A percentile compares a stretch with the other conserved stretches of the same genome.
phyloP scores from a whole-genome alignment of 768 basidiomycete genomes.

The Phlegmacium glaucopus region DNA sequence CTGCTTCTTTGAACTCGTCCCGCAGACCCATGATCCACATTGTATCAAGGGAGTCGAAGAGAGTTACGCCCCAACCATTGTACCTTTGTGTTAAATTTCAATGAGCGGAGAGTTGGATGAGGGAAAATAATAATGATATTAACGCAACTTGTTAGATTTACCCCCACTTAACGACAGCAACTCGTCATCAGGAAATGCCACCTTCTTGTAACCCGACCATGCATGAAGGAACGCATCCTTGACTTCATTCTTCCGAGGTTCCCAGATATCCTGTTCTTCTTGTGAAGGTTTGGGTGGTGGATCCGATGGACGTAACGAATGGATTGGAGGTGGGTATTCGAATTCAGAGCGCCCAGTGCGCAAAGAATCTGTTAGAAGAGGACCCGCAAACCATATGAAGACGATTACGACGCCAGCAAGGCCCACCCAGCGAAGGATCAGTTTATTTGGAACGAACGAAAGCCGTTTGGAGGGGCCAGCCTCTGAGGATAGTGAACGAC shows the following conservation, averaged over 20 bases:
- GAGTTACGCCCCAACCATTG: slow-evolving; percentile 54
- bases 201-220: slow-evolving; percentile 46
- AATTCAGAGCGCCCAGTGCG: slow-evolving; percentile 5
- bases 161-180: slow-evolving; percentile 41
- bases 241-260: slow-evolving; percentile 42
- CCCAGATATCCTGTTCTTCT: slow-evolving; percentile 28
- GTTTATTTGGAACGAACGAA: slow-evolving; percentile 7
- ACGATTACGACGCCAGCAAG: slow-evolving; percentile 4
- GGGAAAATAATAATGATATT: neutral
- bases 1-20: slow-evolving; percentile 59
- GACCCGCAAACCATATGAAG: slow-evolving; percentile 11
- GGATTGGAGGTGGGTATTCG: slow-evolving; percentile 1
- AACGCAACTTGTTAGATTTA: slow-evolving; percentile 46
- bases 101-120: neutral
- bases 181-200: slow-evolving; percentile 55
- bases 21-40: slow-evolving; percentile 79
- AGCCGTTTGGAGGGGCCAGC: slow-evolving; percentile 5
- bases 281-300: slow-evolving; percentile 3
- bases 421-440: slow-evolving; percentile 15
- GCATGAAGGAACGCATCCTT: slow-evolving; percentile 54
- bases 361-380: neutral
- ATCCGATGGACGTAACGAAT: slow-evolving; percentile 3
- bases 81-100: slow-evolving; percentile 18
- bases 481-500: slow-evolving; percentile 8
- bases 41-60: slow-evolving; percentile 78